Percentiles rank a stretch among this genome's conserved stretches.
Conservation (phyloP, 192 early-diverging fungal genomes). For the Linnemannia elongata region DNA sequence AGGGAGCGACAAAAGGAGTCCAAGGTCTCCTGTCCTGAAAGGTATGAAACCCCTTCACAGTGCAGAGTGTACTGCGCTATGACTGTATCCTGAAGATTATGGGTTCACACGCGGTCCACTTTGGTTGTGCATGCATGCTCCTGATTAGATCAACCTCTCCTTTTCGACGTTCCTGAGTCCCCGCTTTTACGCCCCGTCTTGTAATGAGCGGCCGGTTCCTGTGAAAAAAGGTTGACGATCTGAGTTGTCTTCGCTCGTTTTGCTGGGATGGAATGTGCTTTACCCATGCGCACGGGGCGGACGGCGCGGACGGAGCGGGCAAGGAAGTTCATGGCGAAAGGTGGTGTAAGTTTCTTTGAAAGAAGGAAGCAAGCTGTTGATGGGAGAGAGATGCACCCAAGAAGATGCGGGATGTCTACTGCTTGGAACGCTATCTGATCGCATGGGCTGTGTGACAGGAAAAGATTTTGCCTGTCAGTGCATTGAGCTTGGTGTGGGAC, state of each 20-base stretch:
- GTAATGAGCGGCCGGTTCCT: no score
- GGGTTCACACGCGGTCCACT: no score
- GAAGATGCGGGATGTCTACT: background rate
- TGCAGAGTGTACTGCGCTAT: no score
- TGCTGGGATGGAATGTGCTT: background rate
- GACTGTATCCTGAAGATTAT: no score
- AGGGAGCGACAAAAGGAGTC: no score
- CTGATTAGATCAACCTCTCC: no score
- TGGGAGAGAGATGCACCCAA: background rate
- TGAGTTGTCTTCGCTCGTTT: background rate
- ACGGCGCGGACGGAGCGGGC: constrained; percentile 61
- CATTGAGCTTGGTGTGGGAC: background rate
- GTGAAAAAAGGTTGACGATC: background rate
- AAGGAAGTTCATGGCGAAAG: constrained; percentile 65
- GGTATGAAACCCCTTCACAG: no score
- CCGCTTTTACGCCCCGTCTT: no score
- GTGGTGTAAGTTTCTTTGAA: background rate
- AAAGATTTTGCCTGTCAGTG: background rate
- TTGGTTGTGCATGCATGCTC: no score
- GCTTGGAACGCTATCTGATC: background rate
- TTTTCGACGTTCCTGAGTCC: no score
- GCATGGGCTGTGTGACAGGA: background rate
- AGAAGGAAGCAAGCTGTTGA: background rate
- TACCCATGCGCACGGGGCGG: constrained; percentile 66
- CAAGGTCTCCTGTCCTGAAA: no score